These are phyloP conservation scores for Heimioporus sp. DNA, from an alignment of 768 basidiomycete genomes.

Conservation along the genomic window DNA sequence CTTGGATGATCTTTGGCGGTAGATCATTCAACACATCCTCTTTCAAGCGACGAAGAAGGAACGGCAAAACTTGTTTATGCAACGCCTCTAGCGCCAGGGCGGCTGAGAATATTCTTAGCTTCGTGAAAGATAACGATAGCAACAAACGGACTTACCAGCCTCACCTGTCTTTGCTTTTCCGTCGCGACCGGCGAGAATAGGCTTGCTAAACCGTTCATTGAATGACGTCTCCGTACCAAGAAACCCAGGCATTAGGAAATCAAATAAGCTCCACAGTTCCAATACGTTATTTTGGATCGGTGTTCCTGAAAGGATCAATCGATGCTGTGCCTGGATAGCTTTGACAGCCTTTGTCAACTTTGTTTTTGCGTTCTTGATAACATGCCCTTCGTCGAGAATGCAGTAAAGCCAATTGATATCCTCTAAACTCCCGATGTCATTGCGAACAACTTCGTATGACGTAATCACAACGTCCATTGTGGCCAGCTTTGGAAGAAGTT, in stretches of 20 bases:
- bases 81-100: conserved; percentile 92
- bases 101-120: conserved; percentile 46
- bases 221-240: conserved; percentile 93
- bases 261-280: conserved; percentile 97
- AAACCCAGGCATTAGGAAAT: conserved; percentile 99
- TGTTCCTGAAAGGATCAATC: conserved; percentile 93
- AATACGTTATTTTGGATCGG: conserved; percentile 99
- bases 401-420: conserved; percentile 89
- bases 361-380: conserved; percentile 98
- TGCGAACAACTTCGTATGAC: conserved; percentile 96
- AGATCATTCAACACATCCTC: conserved; percentile 95
- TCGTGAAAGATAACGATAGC: background rate
- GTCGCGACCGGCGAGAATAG: conserved; percentile 91
- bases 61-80: conserved; percentile 99
- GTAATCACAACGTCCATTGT: conserved; percentile 91
- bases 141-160: conserved; percentile 63
- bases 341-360: conserved; percentile 98
- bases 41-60: conserved; percentile 92
- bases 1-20: conserved; percentile 99
- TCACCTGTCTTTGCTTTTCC: conserved; percentile 94
- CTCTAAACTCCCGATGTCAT: conserved; percentile 79
- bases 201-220: conserved; percentile 94
- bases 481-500: conserved; percentile 60
- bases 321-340: conserved; percentile 83
- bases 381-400: conserved; percentile 96